Conservation (phyloP, 257 asterid species). For the Nicotiana sylvestris region DNA sequence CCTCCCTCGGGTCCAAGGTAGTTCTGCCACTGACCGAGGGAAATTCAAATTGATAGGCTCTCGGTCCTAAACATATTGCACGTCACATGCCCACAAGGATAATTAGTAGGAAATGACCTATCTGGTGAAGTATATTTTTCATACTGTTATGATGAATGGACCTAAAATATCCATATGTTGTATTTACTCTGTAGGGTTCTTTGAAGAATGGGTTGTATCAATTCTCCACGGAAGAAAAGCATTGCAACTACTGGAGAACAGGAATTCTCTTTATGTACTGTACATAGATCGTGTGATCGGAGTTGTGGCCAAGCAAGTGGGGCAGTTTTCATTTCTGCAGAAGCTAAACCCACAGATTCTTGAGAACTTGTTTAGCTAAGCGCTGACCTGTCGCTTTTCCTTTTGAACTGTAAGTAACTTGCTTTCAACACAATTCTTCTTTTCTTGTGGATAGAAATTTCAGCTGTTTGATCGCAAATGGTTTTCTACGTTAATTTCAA, state of each 20-base stretch:
- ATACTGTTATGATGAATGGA: not conserved
- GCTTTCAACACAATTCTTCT: conserved; percentile 1
- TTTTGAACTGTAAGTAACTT: not conserved
- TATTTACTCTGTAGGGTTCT: conserved; percentile 42
- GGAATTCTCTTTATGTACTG: conserved; percentile 68
- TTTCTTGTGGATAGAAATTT: conserved; percentile 3
- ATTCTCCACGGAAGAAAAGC: conserved; percentile 59
- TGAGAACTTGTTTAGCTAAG: conserved; percentile 49
- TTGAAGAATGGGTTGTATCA: conserved; percentile 80
- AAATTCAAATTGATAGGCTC: not conserved
- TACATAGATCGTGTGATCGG: conserved; percentile 91
- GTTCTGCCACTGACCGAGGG: not conserved
- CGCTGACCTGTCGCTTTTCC: not conserved
- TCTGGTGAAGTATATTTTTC: not conserved
- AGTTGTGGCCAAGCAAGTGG: conserved; percentile 53
- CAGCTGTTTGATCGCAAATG: not conserved
- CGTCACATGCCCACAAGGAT: not conserved
- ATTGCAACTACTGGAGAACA: conserved; percentile 67
- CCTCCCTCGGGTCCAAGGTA: not conserved
- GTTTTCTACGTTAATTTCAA: not conserved
- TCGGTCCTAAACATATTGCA: not conserved
- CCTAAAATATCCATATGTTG: not conserved
- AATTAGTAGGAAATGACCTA: not conserved
- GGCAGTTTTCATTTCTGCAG: conserved; percentile 49
- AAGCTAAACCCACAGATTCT: conserved; percentile 52